phyloP scores from a whole-genome alignment of 2,329 filamentous ascomycete species.

The Hypoxylon sp. region DNA sequence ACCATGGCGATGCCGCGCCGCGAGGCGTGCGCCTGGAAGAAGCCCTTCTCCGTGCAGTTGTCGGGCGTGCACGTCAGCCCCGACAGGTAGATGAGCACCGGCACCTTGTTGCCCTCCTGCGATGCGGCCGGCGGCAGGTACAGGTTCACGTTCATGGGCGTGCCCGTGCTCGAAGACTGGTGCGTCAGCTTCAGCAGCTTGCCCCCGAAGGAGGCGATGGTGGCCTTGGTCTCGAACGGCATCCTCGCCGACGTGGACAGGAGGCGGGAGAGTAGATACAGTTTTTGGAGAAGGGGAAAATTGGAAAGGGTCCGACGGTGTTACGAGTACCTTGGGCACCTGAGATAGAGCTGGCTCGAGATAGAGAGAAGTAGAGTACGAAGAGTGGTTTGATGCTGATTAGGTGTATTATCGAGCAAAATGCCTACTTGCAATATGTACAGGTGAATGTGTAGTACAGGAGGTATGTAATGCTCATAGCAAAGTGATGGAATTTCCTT shows the following conservation, averaged over 20 bases:
- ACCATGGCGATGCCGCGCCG: conserved; percentile 87
- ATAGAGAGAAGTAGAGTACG: not conserved
- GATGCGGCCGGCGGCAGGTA: conserved; percentile 81
- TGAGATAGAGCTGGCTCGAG: not conserved
- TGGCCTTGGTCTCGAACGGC: conserved; percentile 88
- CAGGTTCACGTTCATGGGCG: conserved; percentile 91
- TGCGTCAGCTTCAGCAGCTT: conserved; percentile 95
- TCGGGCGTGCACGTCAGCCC: conserved; percentile 95
- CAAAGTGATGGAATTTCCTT: conserved; percentile 13
- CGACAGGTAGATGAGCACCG: conserved; percentile 90
- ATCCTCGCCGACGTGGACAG: conserved; percentile 53
- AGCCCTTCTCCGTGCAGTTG: conserved; percentile 82
- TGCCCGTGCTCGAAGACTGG: conserved; percentile 77
- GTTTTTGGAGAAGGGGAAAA: too few relatives aligned
- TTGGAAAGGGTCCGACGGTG: too few relatives aligned
- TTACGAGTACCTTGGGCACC: not conserved
- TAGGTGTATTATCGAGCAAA: conserved; percentile 13
- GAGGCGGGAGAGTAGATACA: not conserved
- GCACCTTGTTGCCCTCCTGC: conserved; percentile 66
- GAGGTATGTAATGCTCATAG: not conserved
- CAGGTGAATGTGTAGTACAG: conserved; percentile 10
- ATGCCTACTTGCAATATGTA: conserved; percentile 33
- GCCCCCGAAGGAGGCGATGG: conserved; percentile 91
- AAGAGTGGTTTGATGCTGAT: not conserved
- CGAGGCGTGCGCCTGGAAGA: conserved; percentile 85